phyloP scores from a whole-genome alignment of 179 eudicot genomes.

The Nepenthes alata region DNA sequence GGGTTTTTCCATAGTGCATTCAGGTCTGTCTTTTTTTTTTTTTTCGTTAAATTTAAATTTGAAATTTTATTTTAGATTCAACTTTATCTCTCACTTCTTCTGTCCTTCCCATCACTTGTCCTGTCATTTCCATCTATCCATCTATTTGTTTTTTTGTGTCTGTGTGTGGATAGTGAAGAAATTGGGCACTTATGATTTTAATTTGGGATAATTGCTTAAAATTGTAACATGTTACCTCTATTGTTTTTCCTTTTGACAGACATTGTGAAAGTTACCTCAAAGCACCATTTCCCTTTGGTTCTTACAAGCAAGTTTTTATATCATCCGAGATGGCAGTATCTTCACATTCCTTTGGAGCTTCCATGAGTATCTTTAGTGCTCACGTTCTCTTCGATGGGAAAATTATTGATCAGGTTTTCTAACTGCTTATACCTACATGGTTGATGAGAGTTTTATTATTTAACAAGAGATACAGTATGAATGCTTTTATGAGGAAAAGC shows the following conservation, averaged over 20 bases:
- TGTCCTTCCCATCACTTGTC: no score
- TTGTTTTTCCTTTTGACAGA: conserved; percentile 33
- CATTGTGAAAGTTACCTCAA: conserved; percentile 79
- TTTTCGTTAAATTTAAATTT: not conserved
- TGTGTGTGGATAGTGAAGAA: no score
- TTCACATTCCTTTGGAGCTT: conserved; percentile 67
- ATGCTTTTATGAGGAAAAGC: not conserved
- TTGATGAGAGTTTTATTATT: not conserved
- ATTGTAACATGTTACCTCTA: not conserved
- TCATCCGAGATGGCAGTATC: conserved; percentile 82
- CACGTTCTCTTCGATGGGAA: conserved; percentile 79
- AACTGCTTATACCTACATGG: not conserved
- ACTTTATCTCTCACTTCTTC: no score
- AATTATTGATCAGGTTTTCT: conserved; percentile 74
- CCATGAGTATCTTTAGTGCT: conserved; percentile 72
- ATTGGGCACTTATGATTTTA: no score
- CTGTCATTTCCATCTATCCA: no score
- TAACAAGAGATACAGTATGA: not conserved
- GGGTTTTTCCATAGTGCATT: conserved; percentile 77
- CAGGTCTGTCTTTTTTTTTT: conserved; percentile 37
- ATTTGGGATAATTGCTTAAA: not conserved
- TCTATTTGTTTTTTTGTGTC: no score
- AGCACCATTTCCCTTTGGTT: conserved; percentile 78
- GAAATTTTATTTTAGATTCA: not conserved
- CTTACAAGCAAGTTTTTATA: conserved; percentile 87